These are phyloP conservation scores for Hamigera avellanea DNA, from an alignment of 495 filamentous ascomycete genomes.

Conservation along the genomic window DNA sequence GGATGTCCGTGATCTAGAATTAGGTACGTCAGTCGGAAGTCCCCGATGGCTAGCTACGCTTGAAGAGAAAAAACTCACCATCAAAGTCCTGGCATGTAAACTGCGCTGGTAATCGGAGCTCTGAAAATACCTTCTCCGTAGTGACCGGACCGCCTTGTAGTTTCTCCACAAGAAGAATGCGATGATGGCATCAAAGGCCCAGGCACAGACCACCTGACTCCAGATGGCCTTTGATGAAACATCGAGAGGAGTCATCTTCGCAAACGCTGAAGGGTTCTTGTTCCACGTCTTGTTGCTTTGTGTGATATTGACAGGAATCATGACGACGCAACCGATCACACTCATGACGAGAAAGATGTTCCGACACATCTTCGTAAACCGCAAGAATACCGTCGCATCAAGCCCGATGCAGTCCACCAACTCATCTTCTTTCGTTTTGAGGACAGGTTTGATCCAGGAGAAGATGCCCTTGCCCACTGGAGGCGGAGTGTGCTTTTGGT, in stretches of 20 bases:
- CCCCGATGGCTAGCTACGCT: not conserved
- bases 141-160: constrained; percentile 56
- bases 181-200: constrained; percentile 63
- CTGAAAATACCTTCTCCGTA: constrained; percentile 73
- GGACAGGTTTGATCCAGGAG: constrained; percentile 71
- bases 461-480: constrained; percentile 74
- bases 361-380: constrained; percentile 83
- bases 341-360: constrained; percentile 71
- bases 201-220: constrained; percentile 75
- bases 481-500: constrained; percentile 89
- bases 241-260: constrained; percentile 42
- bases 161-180: constrained; percentile 82
- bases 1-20: constrained; percentile 70
- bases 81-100: constrained; percentile 79
- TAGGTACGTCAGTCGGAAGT: constrained; percentile 9
- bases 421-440: constrained; percentile 61
- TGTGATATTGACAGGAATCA: constrained; percentile 74
- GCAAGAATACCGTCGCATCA: constrained; percentile 83
- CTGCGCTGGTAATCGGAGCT: constrained; percentile 83
- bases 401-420: constrained; percentile 71
- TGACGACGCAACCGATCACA: constrained; percentile 61
- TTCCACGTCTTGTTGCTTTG: constrained; percentile 26
- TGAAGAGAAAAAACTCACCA: constrained; percentile 39
- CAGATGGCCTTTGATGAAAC: constrained; percentile 42
- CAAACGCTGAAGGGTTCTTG: constrained; percentile 27